Conservation (phyloP, 495 filamentous ascomycete genomes). For the Aspergillus affinis region DNA sequence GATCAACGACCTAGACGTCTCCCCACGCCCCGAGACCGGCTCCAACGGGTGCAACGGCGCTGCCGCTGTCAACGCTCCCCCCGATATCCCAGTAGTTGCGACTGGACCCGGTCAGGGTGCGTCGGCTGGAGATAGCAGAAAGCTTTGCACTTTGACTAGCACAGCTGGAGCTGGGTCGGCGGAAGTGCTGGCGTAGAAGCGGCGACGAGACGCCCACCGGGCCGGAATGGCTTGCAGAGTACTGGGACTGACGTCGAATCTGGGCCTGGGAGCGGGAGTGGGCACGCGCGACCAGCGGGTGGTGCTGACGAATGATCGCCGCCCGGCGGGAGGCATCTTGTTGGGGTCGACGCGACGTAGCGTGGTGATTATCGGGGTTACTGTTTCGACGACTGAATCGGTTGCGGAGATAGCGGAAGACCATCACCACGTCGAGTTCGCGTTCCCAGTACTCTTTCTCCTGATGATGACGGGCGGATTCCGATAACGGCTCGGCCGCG, state of each 20-base stretch:
- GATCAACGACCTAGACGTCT: slow-evolving; percentile 54
- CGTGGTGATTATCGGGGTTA: slow-evolving; percentile 36
- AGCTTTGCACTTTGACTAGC: slow-evolving; percentile 75
- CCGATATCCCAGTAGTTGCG: slow-evolving; percentile 88
- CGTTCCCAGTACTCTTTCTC: slow-evolving; percentile 83
- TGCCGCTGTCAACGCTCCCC: slow-evolving; percentile 71
- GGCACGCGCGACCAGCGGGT: slow-evolving; percentile 71
- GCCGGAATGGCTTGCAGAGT: slow-evolving; percentile 43
- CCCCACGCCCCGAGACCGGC: slow-evolving; percentile 74
- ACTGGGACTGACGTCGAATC: slow-evolving; percentile 50
- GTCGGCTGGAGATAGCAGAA: slow-evolving; percentile 56
- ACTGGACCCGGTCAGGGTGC: slow-evolving; percentile 56
- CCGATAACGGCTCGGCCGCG: slow-evolving; percentile 30
- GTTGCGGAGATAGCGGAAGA: slow-evolving; percentile 81
- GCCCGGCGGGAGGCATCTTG: slow-evolving; percentile 73
- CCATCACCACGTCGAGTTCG: slow-evolving; percentile 77
- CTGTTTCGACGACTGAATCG: slow-evolving; percentile 59
- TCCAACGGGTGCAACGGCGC: slow-evolving; percentile 57
- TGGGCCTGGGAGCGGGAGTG: slow-evolving; percentile 48
- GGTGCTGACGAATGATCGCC: slow-evolving; percentile 78
- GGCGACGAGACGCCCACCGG: slow-evolving; percentile 46
- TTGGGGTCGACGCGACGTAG: slow-evolving; percentile 39
- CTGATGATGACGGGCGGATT: slow-evolving; percentile 35
- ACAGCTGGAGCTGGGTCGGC: slow-evolving; percentile 64
- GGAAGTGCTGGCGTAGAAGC: slow-evolving; percentile 40